Base-by-base conservation (phyloP, 805 yeast genomes). In the Candida khao-thaluensis region DNA sequence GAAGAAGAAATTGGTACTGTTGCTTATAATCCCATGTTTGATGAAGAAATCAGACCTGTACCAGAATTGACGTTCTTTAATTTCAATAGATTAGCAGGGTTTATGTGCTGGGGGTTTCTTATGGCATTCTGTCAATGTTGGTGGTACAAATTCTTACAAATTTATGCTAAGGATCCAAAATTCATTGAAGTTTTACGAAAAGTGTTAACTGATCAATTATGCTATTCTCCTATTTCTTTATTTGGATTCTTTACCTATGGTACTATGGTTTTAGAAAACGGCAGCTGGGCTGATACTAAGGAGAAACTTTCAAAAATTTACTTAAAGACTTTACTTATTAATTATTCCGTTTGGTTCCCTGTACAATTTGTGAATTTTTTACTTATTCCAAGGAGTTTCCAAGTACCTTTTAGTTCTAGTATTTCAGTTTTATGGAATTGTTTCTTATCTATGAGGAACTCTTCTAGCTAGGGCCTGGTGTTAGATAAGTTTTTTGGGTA, bases 361-460 rank as follows among this genome's bases (percentile, higher is more conserved):
- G 89, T 84, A 15, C 95, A 85, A 51, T 80, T 85, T 46, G 66
- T 85, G 47, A 85, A 85, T 52, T 85, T 85, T 50, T 66, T 82
- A 39, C 54, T 82, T 2, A 75, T 85, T 60, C 91, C 91, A 1
- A 70, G 78, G 43, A 71, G 71, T 43, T 76, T 80, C 49, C 98
- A 91, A 60, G 95, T 91, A 4, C 96, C 97, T 0, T 91, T 93
- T 58, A 82, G 95, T 40, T 83, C 93, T 7, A 85, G 64, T 14
- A 69, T 93, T 5, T 91, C 95, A 20, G 95, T 91, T 14, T 65
- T 91, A 25, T 91, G 99, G 98, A 91, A 93, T 57, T 89, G 96
- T 38, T 90, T 85, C 64, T 66, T 91, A 35, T 88, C 95, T 0
- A 79, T 86, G 75, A 71, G 85, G 52, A 87, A 87, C 44, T 61